Base-by-base conservation (phyloP, 2,329 filamentous ascomycete species). In the Podosphaera aphanis region DNA sequence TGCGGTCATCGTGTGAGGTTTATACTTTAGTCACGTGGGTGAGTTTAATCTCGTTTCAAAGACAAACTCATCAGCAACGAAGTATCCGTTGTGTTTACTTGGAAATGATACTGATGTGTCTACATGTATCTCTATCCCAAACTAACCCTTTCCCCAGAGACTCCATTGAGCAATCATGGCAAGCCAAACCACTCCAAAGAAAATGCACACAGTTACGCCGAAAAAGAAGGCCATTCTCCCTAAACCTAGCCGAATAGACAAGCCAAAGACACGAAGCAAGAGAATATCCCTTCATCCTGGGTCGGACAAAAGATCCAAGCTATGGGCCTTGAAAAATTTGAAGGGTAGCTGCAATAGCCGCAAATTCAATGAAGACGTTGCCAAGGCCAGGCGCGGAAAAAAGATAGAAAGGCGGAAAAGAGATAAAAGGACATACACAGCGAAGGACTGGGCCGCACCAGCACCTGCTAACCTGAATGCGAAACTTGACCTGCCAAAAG, bases 391-490 rank as follows among this genome's bases (percentile, higher is more conserved):
- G 39, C 53, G 52, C 33, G 47, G 47, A 43, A 49, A 48, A 15
- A 59, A 58, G 47, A 21, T 56, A 15, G 53, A 54, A 43, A 51
- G 45, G 25, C 51, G 57, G 8, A 57, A 45, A 44, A 51, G 52
- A 38, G 56, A 57, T 43, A 58, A 52, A 46, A 54, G 46, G 31
- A 43, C 39, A 19, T 51, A 51, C 46, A 55, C 53, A 21, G 51
- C 55, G 23, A 48, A 53, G n/a, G 45, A 49, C 38, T 58, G 57
- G 57, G 52, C 52, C 31, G 48, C 46, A 27, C 55, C 54, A 39
- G 51, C 53, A 20, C 57, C 56, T 8, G 43, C 55, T 7, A 55
- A 57, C 44, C 51, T 60, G 8, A 51, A 57, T 31, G 59, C 54
- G n/a, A 57, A 52, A 45, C 47, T 59, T 41, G 54, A 57, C 41